A percentile compares a stretch with the other conserved stretches of the same genome.
phyloP scores from a whole-genome alignment of 2,329 filamentous ascomycete genomes.

The Cladophialophora psammophila region DNA sequence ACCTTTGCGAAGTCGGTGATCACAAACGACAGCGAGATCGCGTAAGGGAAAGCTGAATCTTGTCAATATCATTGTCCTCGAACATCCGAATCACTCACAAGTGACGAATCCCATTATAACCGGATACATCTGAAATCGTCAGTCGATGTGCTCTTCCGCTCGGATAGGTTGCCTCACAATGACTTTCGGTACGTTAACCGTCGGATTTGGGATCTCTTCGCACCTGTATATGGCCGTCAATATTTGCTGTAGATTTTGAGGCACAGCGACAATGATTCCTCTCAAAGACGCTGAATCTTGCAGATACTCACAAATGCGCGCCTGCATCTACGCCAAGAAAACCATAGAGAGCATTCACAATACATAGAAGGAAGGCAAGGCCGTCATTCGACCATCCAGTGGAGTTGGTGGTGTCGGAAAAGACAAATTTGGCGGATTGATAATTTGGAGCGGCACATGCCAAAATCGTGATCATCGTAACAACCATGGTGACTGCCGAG shows the following conservation, averaged over 20 bases:
- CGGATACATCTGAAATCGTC: slow-evolving; percentile 22
- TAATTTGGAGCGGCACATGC: slow-evolving; percentile 31
- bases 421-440: slow-evolving; percentile 41
- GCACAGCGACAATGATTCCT: not conserved
- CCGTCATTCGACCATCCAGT: slow-evolving; percentile 48
- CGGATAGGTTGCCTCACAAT: slow-evolving; percentile 35
- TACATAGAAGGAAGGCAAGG: slow-evolving; percentile 41
- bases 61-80: not conserved
- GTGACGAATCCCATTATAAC: slow-evolving; percentile 47
- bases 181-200: slow-evolving; percentile 48
- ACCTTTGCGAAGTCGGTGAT: slow-evolving; percentile 51
- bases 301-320: slow-evolving; percentile 24
- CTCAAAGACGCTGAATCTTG: too few species aligned
- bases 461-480: slow-evolving; percentile 39
- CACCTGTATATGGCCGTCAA: not conserved
- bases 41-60: slow-evolving; percentile 40
- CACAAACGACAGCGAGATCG: slow-evolving; percentile 49
- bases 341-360: slow-evolving; percentile 37
- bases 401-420: slow-evolving; percentile 50
- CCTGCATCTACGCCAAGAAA: slow-evolving; percentile 33
- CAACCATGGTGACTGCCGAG: slow-evolving; percentile 30
- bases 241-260: too few species aligned
- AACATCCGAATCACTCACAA: not conserved
- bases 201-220: slow-evolving; percentile 40
- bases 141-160: not conserved